Conservation (phyloP, 805 yeast species). For the Barnettozyma sp. region DNA sequence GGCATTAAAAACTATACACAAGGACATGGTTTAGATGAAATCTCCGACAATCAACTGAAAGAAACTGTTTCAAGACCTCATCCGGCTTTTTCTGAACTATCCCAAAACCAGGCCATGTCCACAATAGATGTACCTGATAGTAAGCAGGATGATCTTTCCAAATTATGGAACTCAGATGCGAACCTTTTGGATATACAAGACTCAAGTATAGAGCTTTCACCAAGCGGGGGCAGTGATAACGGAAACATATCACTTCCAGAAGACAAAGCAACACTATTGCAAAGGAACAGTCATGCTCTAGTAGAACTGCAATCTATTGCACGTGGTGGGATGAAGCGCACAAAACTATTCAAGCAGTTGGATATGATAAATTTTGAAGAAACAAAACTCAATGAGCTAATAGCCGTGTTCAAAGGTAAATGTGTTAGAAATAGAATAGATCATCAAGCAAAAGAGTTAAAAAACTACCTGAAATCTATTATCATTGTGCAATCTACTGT, state of each 20-base stretch:
- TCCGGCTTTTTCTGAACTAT: slow-evolving; percentile 31
- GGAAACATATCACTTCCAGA: too few relatives aligned
- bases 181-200: slow-evolving; percentile 12
- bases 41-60: slow-evolving; percentile 10
- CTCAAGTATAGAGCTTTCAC: too few relatives aligned
- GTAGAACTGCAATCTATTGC: slow-evolving; percentile 46
- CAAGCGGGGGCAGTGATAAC: too few relatives aligned
- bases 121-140: too few relatives aligned
- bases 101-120: too few relatives aligned
- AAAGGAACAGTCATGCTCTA: slow-evolving; percentile 17
- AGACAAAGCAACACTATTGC: slow-evolving; percentile 1
- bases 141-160: too few relatives aligned
- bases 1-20: slow-evolving; percentile 28
- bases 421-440: slow-evolving; percentile 26
- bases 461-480: slow-evolving; percentile 18
- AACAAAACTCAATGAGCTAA: slow-evolving; percentile 26
- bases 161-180: slow-evolving; percentile 12
- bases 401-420: slow-evolving; percentile 34
- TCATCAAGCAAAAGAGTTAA: slow-evolving; percentile 1
- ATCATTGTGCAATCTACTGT: slow-evolving; percentile 47
- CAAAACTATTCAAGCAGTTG: slow-evolving; percentile 20
- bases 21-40: slow-evolving; percentile 10
- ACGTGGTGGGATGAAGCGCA: slow-evolving; percentile 38
- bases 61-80: slow-evolving; percentile 29
- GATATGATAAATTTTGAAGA: slow-evolving; percentile 24